Percentiles rank a stretch among this genome's conserved stretches.
Evolutionary conservation across 371 early-diverging fungal genomes (phyloP).

Genomic region (Gilbertella persicaria): DNA sequence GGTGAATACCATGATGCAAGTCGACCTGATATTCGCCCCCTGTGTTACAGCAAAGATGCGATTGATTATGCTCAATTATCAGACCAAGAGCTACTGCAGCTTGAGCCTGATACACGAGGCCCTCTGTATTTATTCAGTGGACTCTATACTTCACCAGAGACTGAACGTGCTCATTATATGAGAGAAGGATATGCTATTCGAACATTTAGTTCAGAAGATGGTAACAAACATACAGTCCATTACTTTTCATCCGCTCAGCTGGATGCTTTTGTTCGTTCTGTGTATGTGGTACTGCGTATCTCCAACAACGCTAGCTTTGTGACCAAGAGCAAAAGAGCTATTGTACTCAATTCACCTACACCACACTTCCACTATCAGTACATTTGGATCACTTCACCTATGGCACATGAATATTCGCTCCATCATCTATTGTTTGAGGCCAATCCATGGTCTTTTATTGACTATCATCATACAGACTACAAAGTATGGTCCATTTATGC

Average conservation of each 20-base stretch:
- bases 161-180: constrained; percentile 6
- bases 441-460: constrained; percentile 1
- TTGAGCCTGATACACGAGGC: constrained; percentile 18
- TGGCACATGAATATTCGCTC: constrained; percentile 16
- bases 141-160: constrained; percentile 3
- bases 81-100: constrained; percentile 8
- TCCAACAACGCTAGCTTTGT: not conserved
- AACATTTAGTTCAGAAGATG: constrained; percentile 15
- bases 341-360: constrained; percentile 19
- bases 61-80: constrained; percentile 21
- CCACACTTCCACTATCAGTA: constrained; percentile 17
- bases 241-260: constrained; percentile 16
- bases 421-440: constrained; percentile 9
- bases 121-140: constrained; percentile 21
- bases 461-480: constrained; percentile 10
- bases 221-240: constrained; percentile 14
- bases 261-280: constrained; percentile 18
- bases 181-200: constrained; percentile 13
- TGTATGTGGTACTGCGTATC: constrained; percentile 5
- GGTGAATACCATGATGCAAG: constrained; percentile 14
- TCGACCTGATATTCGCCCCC: constrained; percentile 23
- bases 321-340: constrained; percentile 16
- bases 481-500: constrained; percentile 22
- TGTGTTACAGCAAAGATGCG: constrained; percentile 6
- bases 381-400: constrained; percentile 29